These are phyloP conservation scores for Polysphondylium violaceum DNA, from an alignment of 78 protist species.

Conservation along the genomic window DNA sequence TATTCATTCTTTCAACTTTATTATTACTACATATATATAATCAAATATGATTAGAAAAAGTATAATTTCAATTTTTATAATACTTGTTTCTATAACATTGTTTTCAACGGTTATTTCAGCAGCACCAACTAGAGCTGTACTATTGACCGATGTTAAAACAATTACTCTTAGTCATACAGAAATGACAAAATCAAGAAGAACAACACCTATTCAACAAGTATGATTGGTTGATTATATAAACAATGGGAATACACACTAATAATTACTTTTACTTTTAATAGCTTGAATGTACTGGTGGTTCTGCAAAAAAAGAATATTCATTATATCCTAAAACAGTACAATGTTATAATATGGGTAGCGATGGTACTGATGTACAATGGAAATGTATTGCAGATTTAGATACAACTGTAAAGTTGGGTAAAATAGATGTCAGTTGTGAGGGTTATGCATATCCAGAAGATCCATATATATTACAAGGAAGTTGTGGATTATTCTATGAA, in stretches of 20 bases:
- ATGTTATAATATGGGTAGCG: constrained; percentile 25
- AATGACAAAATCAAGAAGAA: constrained; percentile 33
- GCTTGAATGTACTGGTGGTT: constrained; percentile 36
- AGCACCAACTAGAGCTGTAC: background rate
- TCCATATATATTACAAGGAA: constrained; percentile 8
- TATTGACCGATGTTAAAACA: constrained; percentile 23
- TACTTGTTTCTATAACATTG: background rate
- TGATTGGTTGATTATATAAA: no score
- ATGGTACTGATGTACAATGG: constrained; percentile 62
- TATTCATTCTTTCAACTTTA: no score
- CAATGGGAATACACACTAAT: no score
- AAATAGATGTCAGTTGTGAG: constrained; percentile 50
- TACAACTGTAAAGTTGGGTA: constrained; percentile 32
- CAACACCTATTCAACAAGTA: constrained; percentile 28
- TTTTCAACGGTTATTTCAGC: background rate
- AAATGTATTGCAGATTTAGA: constrained; percentile 37
- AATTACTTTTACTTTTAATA: no score
- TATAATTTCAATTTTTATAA: no score
- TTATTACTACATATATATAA: no score
- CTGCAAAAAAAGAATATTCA: background rate
- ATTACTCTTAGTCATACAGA: background rate
- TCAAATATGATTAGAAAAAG: no score
- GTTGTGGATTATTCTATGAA: constrained; percentile 50
- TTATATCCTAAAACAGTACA: background rate
- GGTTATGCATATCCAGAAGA: constrained; percentile 30